A percentile compares a stretch with the other conserved stretches of the same genome.
Evolutionary conservation across 2,329 filamentous ascomycete species (phyloP).

Genomic region (Fusarium torreyae): DNA sequence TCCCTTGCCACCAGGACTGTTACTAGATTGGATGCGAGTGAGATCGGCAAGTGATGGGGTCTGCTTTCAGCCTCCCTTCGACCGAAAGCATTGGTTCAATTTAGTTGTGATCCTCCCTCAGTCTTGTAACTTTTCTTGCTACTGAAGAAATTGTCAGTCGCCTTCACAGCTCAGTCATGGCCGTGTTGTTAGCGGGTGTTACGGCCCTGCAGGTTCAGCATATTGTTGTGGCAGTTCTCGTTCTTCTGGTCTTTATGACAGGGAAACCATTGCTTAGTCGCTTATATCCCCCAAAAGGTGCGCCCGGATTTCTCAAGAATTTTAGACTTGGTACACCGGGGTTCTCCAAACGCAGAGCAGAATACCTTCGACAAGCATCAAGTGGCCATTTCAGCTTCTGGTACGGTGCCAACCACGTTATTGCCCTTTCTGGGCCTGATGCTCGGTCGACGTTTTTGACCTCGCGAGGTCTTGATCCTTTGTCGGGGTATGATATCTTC

Average conservation of each 20-base stretch:
- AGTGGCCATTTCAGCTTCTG: constrained; percentile 66
- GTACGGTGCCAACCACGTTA: constrained; percentile 61
- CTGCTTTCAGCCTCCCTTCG: too few relatives aligned
- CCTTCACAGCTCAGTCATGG: not conserved
- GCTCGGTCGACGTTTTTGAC: constrained; percentile 63
- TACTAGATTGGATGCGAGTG: too few relatives aligned
- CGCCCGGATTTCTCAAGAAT: not conserved
- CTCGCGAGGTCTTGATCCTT: constrained; percentile 60
- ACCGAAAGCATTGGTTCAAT: too few relatives aligned
- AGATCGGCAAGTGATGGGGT: too few relatives aligned
- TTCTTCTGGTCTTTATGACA: not conserved
- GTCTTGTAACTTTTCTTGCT: not conserved
- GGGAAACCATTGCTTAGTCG: not conserved
- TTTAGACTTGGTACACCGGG: not conserved
- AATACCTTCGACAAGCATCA: constrained; percentile 58
- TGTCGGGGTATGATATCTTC: constrained; percentile 56
- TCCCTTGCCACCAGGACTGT: too few relatives aligned
- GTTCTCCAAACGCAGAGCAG: constrained; percentile 24
- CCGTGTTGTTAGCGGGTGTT: not conserved
- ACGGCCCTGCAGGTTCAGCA: not conserved
- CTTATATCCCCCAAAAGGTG: not conserved
- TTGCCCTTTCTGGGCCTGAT: constrained; percentile 61
- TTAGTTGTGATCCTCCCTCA: too few relatives aligned
- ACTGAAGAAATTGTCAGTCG: not conserved
- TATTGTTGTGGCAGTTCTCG: not conserved